Evolutionary conservation across 1,139 yeast genomes (phyloP), one percentile per base, ranked within the genome.

Genomic region (Candida gigantensis): DNA sequence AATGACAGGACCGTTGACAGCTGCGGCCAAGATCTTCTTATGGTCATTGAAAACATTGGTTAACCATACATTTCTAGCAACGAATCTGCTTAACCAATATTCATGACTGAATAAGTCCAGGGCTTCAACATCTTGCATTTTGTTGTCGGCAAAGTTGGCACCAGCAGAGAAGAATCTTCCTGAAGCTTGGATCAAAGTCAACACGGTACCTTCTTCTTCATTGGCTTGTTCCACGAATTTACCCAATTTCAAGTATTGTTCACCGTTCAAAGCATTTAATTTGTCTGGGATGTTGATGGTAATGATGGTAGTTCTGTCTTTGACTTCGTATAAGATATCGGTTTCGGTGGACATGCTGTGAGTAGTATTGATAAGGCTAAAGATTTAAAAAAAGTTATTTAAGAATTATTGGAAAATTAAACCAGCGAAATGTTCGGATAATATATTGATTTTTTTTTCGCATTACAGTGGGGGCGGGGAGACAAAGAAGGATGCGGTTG

Each of bases 101-200:
- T 75, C 76, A 42, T 74, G 74, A 32, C 66, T 56, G 44, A 69
- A 66, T 29, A 67, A 48, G 16, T 56, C 63, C 18, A 46, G 51
- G 2, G 62, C 35, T 7, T 50, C 51, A 7, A 51, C 54, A 1
- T 54, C 38, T 13, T 53, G 40, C 33, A 63, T 32, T 8, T 60
- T 58, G 30, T 45, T 50, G 39, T 62, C 71, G 16, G 58, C 51
- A 42, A 86, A 76, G 56, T 86, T 82, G 20, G 96, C 96, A 26
- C 97, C 97, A 5, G 96, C 86, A 24, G 90, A 81, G 58, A 88
- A 88, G 57, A 72, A 85, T 45, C 82, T 70, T 2, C 96, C 96
- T 0, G 84, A 70, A 25, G 88, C 70, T 52, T 80, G 84, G 37
- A 88, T 61, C 37, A 86, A 63, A 2, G 96, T 88, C 23, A 79